phyloP scores from a whole-genome alignment of 371 early-diverging fungal genomes.

The Batrachochytrium dendrobatidis region DNA sequence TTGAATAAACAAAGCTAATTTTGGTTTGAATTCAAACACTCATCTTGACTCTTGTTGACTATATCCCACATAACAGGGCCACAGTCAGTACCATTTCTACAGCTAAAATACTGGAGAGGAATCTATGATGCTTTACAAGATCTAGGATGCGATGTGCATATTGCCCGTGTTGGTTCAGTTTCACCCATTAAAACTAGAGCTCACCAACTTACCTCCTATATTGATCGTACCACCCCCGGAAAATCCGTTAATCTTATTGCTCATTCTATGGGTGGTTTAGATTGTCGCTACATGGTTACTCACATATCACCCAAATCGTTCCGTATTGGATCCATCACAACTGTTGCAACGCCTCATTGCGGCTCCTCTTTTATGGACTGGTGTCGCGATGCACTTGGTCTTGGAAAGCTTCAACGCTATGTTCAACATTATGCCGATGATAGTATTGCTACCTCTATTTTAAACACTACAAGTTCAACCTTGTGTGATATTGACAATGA shows the following conservation, averaged over 20 bases:
- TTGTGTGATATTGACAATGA: background rate
- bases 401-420: constrained; percentile 20
- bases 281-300: constrained; percentile 74
- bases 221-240: constrained; percentile 47
- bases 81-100: constrained; percentile 64
- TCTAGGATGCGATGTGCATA: constrained; percentile 73
- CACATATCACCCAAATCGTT: constrained; percentile 60
- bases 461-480: background rate
- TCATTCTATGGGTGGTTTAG: constrained; percentile 92
- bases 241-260: constrained; percentile 74
- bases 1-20: background rate
- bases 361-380: constrained; percentile 88
- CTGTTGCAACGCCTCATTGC: constrained; percentile 86
- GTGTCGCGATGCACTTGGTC: constrained; percentile 68
- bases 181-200: constrained; percentile 76
- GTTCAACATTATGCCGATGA: constrained; percentile 19
- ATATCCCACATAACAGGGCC: constrained; percentile 43
- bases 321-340: constrained; percentile 66
- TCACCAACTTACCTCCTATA: constrained; percentile 58
- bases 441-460: constrained; percentile 13
- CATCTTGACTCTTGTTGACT: background rate
- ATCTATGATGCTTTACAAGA: constrained; percentile 71
- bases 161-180: constrained; percentile 61
- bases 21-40: background rate
- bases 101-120: constrained; percentile 85